phyloP scores from a whole-genome alignment of 176 grass and related monocot species.

The Olyra latifolia region DNA sequence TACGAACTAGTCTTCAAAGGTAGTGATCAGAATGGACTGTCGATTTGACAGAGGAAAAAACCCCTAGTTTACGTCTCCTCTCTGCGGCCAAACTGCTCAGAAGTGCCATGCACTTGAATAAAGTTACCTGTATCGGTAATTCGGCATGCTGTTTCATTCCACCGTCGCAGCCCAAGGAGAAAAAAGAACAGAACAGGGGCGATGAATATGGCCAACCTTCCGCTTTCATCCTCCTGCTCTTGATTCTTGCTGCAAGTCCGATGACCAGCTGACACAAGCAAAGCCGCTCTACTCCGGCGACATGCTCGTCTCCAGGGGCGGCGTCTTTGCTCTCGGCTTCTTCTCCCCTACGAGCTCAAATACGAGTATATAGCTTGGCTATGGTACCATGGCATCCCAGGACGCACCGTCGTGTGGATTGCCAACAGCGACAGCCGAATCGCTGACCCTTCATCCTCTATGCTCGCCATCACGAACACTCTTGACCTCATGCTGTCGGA shows the following conservation, averaged over 20 bases:
- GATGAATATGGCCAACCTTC: not conserved
- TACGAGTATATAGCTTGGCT: not conserved
- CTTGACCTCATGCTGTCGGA: not conserved
- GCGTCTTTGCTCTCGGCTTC: slow-evolving; percentile 30
- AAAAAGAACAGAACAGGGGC: no score
- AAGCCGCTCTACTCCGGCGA: not conserved
- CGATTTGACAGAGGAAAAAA: no score
- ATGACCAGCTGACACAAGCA: slow-evolving; percentile 14
- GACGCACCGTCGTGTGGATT: slow-evolving; percentile 13
- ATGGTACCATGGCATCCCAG: slow-evolving; percentile 21
- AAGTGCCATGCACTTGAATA: no score
- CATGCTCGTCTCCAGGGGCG: not conserved
- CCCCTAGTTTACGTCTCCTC: no score
- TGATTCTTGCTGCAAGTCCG: not conserved
- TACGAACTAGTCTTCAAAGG: no score
- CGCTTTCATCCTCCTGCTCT: not conserved
- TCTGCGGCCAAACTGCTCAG: no score
- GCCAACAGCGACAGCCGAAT: slow-evolving; percentile 31
- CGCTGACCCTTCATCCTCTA: not conserved
- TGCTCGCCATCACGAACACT: not conserved
- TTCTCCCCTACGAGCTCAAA: not conserved
- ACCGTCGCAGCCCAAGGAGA: no score
- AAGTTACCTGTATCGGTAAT: no score
- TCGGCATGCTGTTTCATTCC: no score
- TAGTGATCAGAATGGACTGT: no score